Conservation (phyloP, 225 moss, liverwort and hornwort species). For the Bryoerythrophyllum caledonicum region DNA sequence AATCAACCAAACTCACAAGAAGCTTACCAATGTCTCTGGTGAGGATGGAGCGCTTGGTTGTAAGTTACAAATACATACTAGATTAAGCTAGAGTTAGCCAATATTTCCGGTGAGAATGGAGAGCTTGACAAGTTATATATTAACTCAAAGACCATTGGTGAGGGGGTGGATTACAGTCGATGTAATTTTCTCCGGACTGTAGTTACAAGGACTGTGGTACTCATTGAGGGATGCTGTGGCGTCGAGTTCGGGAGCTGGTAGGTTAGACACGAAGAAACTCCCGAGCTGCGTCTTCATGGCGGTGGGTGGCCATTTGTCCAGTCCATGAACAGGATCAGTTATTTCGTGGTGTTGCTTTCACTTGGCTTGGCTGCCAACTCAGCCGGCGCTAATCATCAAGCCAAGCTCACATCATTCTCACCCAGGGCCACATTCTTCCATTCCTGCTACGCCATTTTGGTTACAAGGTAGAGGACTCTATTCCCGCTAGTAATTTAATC, state of each 20-base stretch:
- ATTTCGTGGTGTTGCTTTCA: conserved; percentile 20
- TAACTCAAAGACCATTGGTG: too few relatives aligned
- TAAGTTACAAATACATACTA: too few relatives aligned
- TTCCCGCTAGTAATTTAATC: too few relatives aligned
- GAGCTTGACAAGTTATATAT: too few relatives aligned
- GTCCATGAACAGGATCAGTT: conserved; percentile 21
- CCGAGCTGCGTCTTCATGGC: conserved; percentile 25
- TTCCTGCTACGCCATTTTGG: too few relatives aligned
- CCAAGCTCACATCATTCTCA: conserved; percentile 21
- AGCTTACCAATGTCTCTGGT: too few relatives aligned
- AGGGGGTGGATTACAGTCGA: neutral
- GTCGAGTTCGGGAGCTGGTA: conserved; percentile 4
- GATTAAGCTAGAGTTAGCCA: too few relatives aligned
- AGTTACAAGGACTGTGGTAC: neutral
- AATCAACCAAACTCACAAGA: too few relatives aligned
- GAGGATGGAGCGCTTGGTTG: too few relatives aligned
- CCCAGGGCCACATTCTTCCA: neutral
- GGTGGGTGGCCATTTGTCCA: conserved; percentile 46
- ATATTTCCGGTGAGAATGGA: too few relatives aligned
- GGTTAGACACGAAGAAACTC: conserved; percentile 31
- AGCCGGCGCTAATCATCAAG: conserved; percentile 6
- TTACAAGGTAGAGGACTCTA: too few relatives aligned
- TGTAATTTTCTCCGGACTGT: neutral
- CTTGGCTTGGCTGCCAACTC: conserved; percentile 19
- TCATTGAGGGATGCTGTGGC: neutral